Percentiles rank a stretch among this genome's conserved stretches.
phyloP scores from a whole-genome alignment of 352 stramenopile genomes.

The Plasmopara viticola region DNA sequence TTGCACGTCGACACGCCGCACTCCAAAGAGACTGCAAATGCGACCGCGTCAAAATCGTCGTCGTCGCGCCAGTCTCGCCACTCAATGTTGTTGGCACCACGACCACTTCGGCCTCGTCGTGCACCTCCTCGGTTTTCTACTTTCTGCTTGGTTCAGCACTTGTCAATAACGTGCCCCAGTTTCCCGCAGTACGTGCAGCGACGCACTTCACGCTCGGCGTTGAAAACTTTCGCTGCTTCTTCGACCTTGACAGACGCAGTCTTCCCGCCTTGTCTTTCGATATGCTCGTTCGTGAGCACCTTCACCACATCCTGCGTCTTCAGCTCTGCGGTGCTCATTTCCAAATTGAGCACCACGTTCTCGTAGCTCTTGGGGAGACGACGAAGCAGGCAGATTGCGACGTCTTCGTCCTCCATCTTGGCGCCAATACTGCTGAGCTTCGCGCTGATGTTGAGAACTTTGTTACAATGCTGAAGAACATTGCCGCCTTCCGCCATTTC shows the following conservation, averaged over 20 bases:
- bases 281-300: background rate
- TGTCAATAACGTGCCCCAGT: too few species aligned
- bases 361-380: conserved; percentile 2
- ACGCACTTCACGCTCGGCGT: background rate
- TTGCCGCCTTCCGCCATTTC: background rate
- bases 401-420: background rate
- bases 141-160: conserved; percentile 3
- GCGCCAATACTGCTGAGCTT: background rate
- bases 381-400: background rate
- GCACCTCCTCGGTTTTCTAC: background rate
- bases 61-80: background rate
- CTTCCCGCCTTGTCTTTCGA: background rate
- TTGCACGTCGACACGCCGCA: background rate
- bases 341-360: background rate
- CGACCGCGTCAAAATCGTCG: background rate
- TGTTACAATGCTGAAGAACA: background rate
- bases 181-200: too few species aligned
- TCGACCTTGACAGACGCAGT: background rate
- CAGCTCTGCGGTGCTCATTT: background rate
- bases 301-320: background rate
- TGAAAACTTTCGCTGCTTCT: background rate
- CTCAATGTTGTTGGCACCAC: too few species aligned
- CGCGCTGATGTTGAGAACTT: conserved; percentile 6
- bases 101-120: background rate
- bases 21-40: background rate